Percentiles rank a stretch among this genome's conserved stretches.
These are phyloP conservation scores for Dryas octopetala DNA, from an alignment of 306 rosid species.

Conservation along the genomic window DNA sequence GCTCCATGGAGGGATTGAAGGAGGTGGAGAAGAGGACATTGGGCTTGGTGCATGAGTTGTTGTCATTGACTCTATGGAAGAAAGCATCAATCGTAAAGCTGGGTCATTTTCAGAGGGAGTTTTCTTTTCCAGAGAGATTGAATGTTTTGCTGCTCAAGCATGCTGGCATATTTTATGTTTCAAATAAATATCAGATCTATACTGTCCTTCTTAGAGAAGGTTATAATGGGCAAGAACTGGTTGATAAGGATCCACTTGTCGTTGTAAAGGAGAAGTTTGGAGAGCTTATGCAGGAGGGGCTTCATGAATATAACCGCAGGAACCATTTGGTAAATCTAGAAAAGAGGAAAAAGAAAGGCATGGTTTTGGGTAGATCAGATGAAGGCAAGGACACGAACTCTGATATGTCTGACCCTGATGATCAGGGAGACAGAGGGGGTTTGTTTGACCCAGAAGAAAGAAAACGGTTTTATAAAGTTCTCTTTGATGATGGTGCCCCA, in stretches of 20 bases:
- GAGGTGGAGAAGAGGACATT: conserved; percentile 84
- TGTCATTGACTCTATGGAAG: conserved; percentile 82
- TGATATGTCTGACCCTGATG: conserved; percentile 38
- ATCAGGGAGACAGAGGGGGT: conserved; percentile 50
- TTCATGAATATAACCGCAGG: conserved; percentile 78
- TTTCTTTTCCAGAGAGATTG: conserved; percentile 61
- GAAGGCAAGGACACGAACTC: conserved; percentile 30
- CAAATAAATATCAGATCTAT: conserved; percentile 74
- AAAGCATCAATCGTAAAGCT: conserved; percentile 74
- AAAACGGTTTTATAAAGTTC: conserved; percentile 76
- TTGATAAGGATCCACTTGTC: conserved; percentile 75
- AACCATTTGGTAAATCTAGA: conserved; percentile 49
- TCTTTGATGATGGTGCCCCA: conserved; percentile 65
- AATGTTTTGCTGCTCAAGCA: conserved; percentile 73
- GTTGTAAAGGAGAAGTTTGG: conserved; percentile 78
- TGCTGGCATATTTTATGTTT: conserved; percentile 76
- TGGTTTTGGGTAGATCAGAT: conserved; percentile 45
- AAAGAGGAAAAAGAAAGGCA: conserved; percentile 57
- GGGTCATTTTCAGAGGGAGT: conserved; percentile 73
- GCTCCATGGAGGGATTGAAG: conserved; percentile 51
- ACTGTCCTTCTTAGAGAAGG: conserved; percentile 78
- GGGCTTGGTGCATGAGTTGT: conserved; percentile 75
- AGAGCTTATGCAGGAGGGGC: conserved; percentile 91
- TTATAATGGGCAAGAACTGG: conserved; percentile 58
- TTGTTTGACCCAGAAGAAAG: conserved; percentile 88